These are phyloP conservation scores for Aspergillus leporis DNA, from an alignment of 495 filamentous ascomycete species.

Conservation along the genomic window DNA sequence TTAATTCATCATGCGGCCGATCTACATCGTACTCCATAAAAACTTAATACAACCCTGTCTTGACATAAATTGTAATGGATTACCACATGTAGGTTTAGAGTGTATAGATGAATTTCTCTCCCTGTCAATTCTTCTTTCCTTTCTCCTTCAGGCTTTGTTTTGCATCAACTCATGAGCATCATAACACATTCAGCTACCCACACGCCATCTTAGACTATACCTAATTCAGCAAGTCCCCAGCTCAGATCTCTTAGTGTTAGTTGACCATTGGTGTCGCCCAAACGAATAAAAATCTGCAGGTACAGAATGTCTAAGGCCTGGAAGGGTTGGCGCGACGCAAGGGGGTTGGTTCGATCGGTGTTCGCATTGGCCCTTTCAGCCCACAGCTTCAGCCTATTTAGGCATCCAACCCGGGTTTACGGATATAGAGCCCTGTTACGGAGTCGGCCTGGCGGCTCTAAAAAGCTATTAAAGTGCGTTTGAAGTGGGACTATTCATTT, in stretches of 20 bases:
- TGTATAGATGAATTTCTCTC: not conserved
- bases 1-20: not conserved
- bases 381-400: conserved; percentile 1
- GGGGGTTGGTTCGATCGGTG: not conserved
- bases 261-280: not conserved
- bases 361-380: not conserved
- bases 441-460: not conserved
- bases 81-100: not conserved
- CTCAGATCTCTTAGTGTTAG: not conserved
- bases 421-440: not conserved
- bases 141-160: too few species aligned
- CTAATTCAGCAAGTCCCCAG: not conserved
- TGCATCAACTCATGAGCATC: not conserved
- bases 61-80: not conserved
- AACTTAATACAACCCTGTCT: not conserved
- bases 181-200: not conserved
- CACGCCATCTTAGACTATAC: not conserved
- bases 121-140: not conserved
- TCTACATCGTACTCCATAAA: not conserved
- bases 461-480: not conserved
- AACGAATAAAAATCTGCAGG: not conserved
- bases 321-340: conserved; percentile 1
- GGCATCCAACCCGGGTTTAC: conserved; percentile 3
- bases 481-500: not conserved
- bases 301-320: not conserved